A percentile compares a stretch with the other conserved stretches of the same genome.
Evolutionary conservation across 202 grass and related monocot species (phyloP).

Genomic region (Carex arenaria): DNA sequence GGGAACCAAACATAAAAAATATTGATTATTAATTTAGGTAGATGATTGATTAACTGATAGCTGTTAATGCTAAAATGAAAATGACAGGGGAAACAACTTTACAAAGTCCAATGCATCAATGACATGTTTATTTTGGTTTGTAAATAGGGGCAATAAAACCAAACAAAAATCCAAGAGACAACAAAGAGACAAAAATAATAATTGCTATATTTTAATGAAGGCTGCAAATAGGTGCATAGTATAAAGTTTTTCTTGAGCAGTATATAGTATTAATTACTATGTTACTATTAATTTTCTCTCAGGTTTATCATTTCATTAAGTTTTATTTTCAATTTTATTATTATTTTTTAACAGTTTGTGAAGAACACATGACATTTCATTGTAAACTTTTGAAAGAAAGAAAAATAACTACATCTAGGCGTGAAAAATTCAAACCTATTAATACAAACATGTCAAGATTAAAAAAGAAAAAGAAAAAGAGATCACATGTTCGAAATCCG

Average conservation of each 20-base stretch:
- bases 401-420: not conserved
- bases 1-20: not conserved
- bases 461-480: not conserved
- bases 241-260: not conserved
- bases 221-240: not conserved
- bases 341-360: not conserved
- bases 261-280: not conserved
- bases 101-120: not conserved
- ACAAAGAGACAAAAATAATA: not conserved
- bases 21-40: not conserved
- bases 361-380: not conserved
- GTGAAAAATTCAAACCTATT: not conserved
- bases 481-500: too few species aligned
- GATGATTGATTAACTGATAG: not conserved
- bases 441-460: not conserved
- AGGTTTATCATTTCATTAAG: not conserved
- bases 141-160: not conserved
- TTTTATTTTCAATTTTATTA: not conserved
- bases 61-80: not conserved
- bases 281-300: not conserved
- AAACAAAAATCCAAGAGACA: conserved; percentile 15
- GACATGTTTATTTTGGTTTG: not conserved
- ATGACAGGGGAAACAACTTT: conserved; percentile 5
- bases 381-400: not conserved
- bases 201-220: not conserved